Conservation (phyloP, 345 rosid species). For the Eucalyptus erythrocorys region DNA sequence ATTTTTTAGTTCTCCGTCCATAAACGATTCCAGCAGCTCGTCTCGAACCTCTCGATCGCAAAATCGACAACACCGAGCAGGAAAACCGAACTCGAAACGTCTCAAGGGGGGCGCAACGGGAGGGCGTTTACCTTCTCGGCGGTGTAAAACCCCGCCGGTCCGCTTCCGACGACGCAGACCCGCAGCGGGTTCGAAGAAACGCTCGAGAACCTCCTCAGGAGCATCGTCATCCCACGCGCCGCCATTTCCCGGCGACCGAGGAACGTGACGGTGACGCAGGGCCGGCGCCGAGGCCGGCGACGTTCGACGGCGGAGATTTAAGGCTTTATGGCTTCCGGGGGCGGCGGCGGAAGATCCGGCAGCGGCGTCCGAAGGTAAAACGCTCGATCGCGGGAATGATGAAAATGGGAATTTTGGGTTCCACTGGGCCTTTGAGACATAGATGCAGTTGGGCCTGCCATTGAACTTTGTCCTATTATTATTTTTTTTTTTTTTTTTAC, state of each 20-base stretch:
- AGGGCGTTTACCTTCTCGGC: slow-evolving; percentile 58
- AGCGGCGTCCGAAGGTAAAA: not conserved
- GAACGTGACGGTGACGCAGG: not conserved
- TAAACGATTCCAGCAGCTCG: not conserved
- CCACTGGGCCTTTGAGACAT: not conserved
- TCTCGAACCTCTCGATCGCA: not conserved
- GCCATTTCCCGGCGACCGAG: not conserved
- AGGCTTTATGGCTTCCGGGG: not conserved
- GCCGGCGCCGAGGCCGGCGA: not conserved
- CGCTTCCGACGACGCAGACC: slow-evolving; percentile 83
- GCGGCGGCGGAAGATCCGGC: not conserved
- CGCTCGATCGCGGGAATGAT: not conserved
- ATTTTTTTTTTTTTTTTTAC: not conserved
- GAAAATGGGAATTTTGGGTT: not conserved
- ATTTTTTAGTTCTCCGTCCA: not conserved
- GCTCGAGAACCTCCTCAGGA: not conserved
- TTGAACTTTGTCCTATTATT: not conserved
- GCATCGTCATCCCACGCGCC: not conserved
- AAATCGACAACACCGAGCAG: not conserved
- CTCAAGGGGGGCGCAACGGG: not conserved
- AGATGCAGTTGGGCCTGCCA: not conserved
- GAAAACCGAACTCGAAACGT: not conserved
- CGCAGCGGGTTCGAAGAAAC: slow-evolving; percentile 39
- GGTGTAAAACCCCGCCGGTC: slow-evolving; percentile 87
- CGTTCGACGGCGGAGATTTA: not conserved